Evolutionary conservation across 768 basidiomycete genomes (phyloP).

Genomic region (Exsudoporus frostii): DNA sequence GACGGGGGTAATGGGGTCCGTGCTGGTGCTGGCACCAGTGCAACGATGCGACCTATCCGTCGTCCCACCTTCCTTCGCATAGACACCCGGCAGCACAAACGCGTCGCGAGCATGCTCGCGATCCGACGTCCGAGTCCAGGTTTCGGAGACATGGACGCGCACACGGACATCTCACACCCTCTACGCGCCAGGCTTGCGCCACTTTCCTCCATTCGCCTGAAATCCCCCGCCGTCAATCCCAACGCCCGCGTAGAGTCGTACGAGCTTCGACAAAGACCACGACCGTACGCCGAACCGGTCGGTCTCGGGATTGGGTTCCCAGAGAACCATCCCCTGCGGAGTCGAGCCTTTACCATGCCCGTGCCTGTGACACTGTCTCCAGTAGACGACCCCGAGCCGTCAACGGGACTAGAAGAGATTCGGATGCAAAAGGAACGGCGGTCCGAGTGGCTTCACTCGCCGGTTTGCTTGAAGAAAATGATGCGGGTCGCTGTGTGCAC

Average conservation of each 20-base stretch:
- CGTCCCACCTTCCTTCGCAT: constrained; percentile 21
- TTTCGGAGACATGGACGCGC: background rate
- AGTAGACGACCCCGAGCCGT: background rate
- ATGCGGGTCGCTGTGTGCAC: background rate
- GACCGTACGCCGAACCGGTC: constrained; percentile 5
- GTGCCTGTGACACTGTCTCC: background rate
- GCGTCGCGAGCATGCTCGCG: constrained; percentile 26
- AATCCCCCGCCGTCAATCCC: background rate
- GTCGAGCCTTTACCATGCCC: constrained; percentile 22
- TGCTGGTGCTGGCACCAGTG: background rate
- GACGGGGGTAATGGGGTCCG: background rate
- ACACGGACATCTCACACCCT: background rate
- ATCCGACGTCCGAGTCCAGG: constrained; percentile 1
- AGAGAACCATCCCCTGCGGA: constrained; percentile 17
- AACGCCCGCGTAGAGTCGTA: background rate
- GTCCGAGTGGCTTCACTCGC: constrained; percentile 3
- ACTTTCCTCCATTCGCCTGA: background rate
- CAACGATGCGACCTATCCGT: background rate
- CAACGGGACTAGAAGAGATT: background rate
- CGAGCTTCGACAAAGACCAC: constrained; percentile 14
- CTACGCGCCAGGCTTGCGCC: background rate
- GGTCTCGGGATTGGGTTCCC: constrained; percentile 30
- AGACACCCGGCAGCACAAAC: constrained; percentile 25
- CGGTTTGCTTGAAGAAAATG: background rate
- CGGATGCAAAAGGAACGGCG: background rate